Evolutionary conservation across 2,329 filamentous ascomycete genomes (phyloP), one percentile per base, ranked within the genome.

Genomic region (Coniochaeta sp.): DNA sequence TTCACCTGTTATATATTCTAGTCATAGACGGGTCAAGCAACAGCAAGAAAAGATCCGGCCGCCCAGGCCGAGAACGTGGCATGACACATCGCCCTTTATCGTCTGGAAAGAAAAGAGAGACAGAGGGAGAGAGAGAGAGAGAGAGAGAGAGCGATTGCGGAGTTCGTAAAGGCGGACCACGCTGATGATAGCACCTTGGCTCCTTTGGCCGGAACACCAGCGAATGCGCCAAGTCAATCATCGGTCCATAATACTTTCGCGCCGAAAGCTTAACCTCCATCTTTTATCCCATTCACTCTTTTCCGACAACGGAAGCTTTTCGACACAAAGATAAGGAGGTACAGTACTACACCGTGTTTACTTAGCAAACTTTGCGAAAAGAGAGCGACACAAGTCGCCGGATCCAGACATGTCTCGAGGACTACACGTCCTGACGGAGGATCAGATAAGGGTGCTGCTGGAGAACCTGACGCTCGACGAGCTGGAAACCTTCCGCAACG

Each of bases 371-470:
- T n/a, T n/a, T n/a, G n/a, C n/a, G 34, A 32, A 8, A 52, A 10
- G 2, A 30, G 17, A 26, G n/a, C 50, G 26, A 10, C 12, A n/a
- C n/a, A 5, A 30, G n/a, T 16, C 24, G 24, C n/a, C 30, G 26
- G 19, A 28, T 12, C 32, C 24, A 50, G 44, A 34, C 60, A 87
- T 86, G 83, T 74, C 81, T 57, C 76, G 4, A 17, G 54, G 54
- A 22, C 54, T 88, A 65, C 81, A 83, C 1, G 73, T 88, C 22
- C 78, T 88, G 54, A 81, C 79, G 7, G 82, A 88, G 66, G 73
- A 78, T 40, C 76, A 87, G 70, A 81, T 87, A 67, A 77, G 75
- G 64, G 65, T 69, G 10, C 70, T 88, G 36, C 75, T 88, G 42
- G 81, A 86, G 65, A 76, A 72, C 61, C 74, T 88, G 14, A 81